Evolutionary conservation across 176 grass and related monocot genomes (phyloP).

Genomic region (Calamus simplicifolius): DNA sequence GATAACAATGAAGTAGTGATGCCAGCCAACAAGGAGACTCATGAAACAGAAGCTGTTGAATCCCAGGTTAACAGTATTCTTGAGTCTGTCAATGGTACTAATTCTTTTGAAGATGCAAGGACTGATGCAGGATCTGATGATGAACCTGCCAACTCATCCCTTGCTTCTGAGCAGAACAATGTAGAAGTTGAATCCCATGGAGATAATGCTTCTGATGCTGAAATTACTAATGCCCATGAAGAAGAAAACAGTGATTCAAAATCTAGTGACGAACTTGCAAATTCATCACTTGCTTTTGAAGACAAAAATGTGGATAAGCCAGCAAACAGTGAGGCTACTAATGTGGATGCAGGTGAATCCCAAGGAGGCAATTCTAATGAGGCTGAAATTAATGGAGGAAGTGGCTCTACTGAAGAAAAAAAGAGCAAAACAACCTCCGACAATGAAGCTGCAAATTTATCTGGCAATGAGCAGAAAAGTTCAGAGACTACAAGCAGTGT

Average conservation of each 20-base stretch:
- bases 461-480: slow-evolving; percentile 19
- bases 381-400: slow-evolving; percentile 11
- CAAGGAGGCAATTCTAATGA: slow-evolving; percentile 3
- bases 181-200: not conserved
- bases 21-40: slow-evolving; percentile 9
- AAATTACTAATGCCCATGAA: slow-evolving; percentile 2
- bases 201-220: too few species aligned
- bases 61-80: slow-evolving; percentile 9
- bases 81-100: slow-evolving; percentile 10
- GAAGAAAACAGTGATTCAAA: slow-evolving; percentile 2
- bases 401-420: slow-evolving; percentile 30
- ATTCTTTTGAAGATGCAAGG: slow-evolving; percentile 13
- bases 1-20: not conserved
- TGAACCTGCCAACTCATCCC: not conserved
- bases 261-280: not conserved
- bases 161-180: slow-evolving; percentile 23
- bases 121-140: not conserved
- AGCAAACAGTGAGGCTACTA: slow-evolving; percentile 11
- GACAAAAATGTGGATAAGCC: slow-evolving; percentile 12
- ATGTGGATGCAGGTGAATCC: slow-evolving; percentile 14
- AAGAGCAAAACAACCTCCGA: slow-evolving; percentile 17
- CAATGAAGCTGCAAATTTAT: slow-evolving; percentile 18
- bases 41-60: slow-evolving; percentile 9
- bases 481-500: slow-evolving; percentile 10
- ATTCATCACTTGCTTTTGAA: slow-evolving; percentile 19